These are phyloP conservation scores for Tulasnella sp. DNA, from an alignment of 768 basidiomycete species.

Conservation along the genomic window DNA sequence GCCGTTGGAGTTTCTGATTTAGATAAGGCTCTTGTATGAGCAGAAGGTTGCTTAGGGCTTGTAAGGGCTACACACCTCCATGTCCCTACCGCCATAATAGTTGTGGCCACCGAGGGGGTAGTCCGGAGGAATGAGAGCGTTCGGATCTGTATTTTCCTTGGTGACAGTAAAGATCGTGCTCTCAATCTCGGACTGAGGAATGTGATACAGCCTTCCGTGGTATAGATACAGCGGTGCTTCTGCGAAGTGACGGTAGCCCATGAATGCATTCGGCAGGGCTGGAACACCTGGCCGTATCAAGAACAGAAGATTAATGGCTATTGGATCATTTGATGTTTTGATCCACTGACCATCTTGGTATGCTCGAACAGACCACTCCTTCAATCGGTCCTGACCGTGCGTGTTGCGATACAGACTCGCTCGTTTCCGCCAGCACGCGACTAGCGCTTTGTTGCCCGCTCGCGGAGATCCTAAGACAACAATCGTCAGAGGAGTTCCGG, in stretches of 20 bases:
- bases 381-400: conserved; percentile 10
- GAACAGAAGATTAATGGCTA: neutral
- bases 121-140: conserved; percentile 17
- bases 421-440: neutral
- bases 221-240: conserved; percentile 39
- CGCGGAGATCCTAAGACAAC: conserved; percentile 44
- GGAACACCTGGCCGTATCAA: conserved; percentile 37
- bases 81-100: conserved; percentile 47
- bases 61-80: conserved; percentile 27
- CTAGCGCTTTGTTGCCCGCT: conserved; percentile 32
- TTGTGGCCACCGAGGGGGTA: conserved; percentile 49
- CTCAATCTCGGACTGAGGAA: conserved; percentile 38
- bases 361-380: conserved; percentile 31
- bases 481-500: conserved; percentile 31
- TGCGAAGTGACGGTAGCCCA: conserved; percentile 46
- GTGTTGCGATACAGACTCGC: neutral
- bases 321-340: neutral
- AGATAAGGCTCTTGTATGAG: no score
- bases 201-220: conserved; percentile 36
- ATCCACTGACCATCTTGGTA: conserved; percentile 42
- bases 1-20: conserved; percentile 6
- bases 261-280: conserved; percentile 38
- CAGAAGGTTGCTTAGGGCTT: no score
- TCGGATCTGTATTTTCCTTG: neutral
- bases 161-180: conserved; percentile 33